phyloP scores from a whole-genome alignment of 2,329 filamentous ascomycete species.

The Aureobasidium sp. region DNA sequence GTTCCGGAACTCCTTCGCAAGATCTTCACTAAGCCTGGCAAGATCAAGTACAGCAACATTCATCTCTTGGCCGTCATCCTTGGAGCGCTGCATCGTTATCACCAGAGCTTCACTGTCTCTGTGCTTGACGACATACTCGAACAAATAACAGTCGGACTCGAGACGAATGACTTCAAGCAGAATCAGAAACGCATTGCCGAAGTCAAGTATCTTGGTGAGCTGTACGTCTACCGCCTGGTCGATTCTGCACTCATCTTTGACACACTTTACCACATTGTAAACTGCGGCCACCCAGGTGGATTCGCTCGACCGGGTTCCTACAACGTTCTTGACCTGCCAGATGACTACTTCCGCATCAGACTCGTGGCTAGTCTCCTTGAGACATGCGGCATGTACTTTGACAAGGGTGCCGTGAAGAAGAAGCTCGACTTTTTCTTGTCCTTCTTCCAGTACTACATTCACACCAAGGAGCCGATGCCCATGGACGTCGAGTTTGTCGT shows the following conservation, averaged over 20 bases:
- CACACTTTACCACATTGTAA: slow-evolving; percentile 86
- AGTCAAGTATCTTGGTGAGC: slow-evolving; percentile 89
- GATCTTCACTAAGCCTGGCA: slow-evolving; percentile 90
- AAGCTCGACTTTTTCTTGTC: slow-evolving; percentile 96
- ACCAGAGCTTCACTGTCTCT: slow-evolving; percentile 81
- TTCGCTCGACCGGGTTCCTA: slow-evolving; percentile 69
- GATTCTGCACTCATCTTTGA: slow-evolving; percentile 95
- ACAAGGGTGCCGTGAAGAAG: slow-evolving; percentile 85
- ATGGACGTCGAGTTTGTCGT: slow-evolving; percentile 98
- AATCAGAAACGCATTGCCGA: slow-evolving; percentile 92
- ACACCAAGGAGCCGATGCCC: slow-evolving; percentile 77
- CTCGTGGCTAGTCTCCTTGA: slow-evolving; percentile 83
- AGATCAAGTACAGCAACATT: slow-evolving; percentile 96
- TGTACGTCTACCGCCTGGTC: slow-evolving; percentile 96
- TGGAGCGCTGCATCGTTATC: slow-evolving; percentile 81
- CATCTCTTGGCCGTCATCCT: slow-evolving; percentile 86
- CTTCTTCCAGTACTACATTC: slow-evolving; percentile 96
- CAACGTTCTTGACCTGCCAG: slow-evolving; percentile 74
- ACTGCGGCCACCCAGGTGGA: slow-evolving; percentile 77
- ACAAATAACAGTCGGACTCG: slow-evolving; percentile 75
- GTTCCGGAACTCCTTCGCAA: slow-evolving; percentile 74
- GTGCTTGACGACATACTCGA: slow-evolving; percentile 90
- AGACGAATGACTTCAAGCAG: slow-evolving; percentile 95
- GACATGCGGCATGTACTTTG: slow-evolving; percentile 93
- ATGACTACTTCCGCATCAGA: slow-evolving; percentile 94